Evolutionary conservation across 2,329 filamentous ascomycete species (phyloP).

Genomic region (Ophiosphaerella herpotricha): DNA sequence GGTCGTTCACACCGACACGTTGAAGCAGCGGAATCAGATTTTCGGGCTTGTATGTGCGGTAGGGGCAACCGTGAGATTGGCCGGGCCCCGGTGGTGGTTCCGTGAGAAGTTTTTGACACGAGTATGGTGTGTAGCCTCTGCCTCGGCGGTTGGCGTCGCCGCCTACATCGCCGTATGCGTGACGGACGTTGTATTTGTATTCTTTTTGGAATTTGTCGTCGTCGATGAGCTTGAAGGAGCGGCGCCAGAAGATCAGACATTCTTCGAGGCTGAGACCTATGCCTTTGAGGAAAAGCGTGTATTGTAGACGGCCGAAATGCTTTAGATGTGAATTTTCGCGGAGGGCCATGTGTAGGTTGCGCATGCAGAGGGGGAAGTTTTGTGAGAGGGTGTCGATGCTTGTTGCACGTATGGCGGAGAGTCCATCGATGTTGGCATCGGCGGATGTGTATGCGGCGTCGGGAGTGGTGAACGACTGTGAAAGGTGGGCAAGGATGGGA

Average conservation of each 20-base stretch:
- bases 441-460: slow-evolving; percentile 78
- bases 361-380: slow-evolving; percentile 93
- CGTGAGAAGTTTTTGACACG: slow-evolving; percentile 91
- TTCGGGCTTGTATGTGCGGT: slow-evolving; percentile 86
- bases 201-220: slow-evolving; percentile 98
- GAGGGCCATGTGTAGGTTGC: slow-evolving; percentile 81
- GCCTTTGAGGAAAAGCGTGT: slow-evolving; percentile 94
- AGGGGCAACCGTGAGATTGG: slow-evolving; percentile 94
- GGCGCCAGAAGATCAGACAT: slow-evolving; percentile 88
- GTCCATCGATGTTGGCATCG: slow-evolving; percentile 73
- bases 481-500: slow-evolving; percentile 79
- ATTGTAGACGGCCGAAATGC: slow-evolving; percentile 90
- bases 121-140: slow-evolving; percentile 86
- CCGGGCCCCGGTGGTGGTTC: slow-evolving; percentile 86
- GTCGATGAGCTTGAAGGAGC: slow-evolving; percentile 80
- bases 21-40: slow-evolving; percentile 81
- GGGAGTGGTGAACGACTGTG: slow-evolving; percentile 92
- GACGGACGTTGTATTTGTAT: slow-evolving; percentile 96
- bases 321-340: slow-evolving; percentile 90
- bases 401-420: slow-evolving; percentile 63
- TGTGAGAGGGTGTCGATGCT: slow-evolving; percentile 76
- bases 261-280: slow-evolving; percentile 93
- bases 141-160: slow-evolving; percentile 87
- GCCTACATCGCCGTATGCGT: slow-evolving; percentile 92
- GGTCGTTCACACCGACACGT: slow-evolving; percentile 77